Evolutionary conservation across 768 basidiomycete genomes (phyloP).

Genomic region (Pulveroboletus frians): DNA sequence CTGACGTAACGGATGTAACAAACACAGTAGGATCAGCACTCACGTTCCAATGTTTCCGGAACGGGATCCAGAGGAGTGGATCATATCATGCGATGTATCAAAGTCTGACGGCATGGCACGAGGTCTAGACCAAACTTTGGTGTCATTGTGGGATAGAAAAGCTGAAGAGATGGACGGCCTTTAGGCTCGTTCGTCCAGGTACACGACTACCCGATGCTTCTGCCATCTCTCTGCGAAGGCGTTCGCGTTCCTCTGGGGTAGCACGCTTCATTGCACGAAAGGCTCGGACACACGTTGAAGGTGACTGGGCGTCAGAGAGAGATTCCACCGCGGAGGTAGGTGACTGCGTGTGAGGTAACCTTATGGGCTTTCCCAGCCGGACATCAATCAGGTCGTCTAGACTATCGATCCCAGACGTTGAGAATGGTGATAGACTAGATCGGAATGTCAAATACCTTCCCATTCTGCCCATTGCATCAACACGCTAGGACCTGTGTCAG

Average conservation of each 20-base stretch:
- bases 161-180: slow-evolving; percentile 78
- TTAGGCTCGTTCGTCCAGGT: slow-evolving; percentile 40
- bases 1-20: slow-evolving; percentile 31
- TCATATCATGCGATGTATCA: slow-evolving; percentile 90
- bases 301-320: slow-evolving; percentile 41
- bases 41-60: slow-evolving; percentile 96
- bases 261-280: slow-evolving; percentile 68
- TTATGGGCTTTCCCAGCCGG: slow-evolving; percentile 58
- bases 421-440: background rate
- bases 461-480: slow-evolving; percentile 95
- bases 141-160: background rate
- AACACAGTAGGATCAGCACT: slow-evolving; percentile 27
- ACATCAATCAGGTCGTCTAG: slow-evolving; percentile 83
- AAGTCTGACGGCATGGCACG: slow-evolving; percentile 95
- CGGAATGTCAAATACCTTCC: slow-evolving; percentile 45
- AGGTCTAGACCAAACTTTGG: slow-evolving; percentile 45
- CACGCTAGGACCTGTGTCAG: slow-evolving; percentile 44
- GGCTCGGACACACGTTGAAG: slow-evolving; percentile 69
- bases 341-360: slow-evolving; percentile 39
- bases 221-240: slow-evolving; percentile 50
- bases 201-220: slow-evolving; percentile 24
- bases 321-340: slow-evolving; percentile 18
- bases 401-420: slow-evolving; percentile 31
- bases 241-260: slow-evolving; percentile 57
- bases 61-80: slow-evolving; percentile 58